Evolutionary conservation across 805 yeast genomes (phyloP), one percentile per base, ranked within the genome.

Genomic region (Gaillardinia entomophila): DNA sequence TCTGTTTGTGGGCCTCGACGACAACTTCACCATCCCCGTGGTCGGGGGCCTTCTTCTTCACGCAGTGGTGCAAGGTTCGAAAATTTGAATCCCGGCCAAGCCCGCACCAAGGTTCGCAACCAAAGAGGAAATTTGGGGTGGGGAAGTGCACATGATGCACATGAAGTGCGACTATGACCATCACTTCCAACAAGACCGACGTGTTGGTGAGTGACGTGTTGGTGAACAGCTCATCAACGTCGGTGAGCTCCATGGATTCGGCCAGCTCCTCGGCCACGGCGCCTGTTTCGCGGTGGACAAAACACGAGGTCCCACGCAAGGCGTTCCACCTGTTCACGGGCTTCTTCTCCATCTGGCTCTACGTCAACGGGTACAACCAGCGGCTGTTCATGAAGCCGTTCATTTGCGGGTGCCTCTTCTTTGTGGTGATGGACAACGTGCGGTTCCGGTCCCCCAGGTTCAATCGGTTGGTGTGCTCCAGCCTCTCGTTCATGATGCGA

Each of bases 21-120:
- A 92, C 54, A 92, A 92, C 57, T 75, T 92, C 48, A 89, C 97
- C 29, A 90, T 92, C 38, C 98, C 98, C 5, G 86, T 86, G 1
- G 58, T 90, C 27, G 81, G 96, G 14, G 81, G 95, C 5, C 50
- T 71, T 4, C 77, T 82, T 45, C 64, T 88, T 41, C 68, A 69
- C 48, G 58, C 57, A 51, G 42, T 25, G 7, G 34, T 35, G 13
- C 28, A 29, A 23, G 12, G 13, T n/a, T n/a, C n/a, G n/a, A n/a
- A n/a, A n/a, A n/a, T n/a, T n/a, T n/a, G n/a, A n/a, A n/a, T n/a
- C n/a, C n/a, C n/a, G n/a, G n/a, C n/a, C n/a, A n/a, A n/a, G n/a
- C n/a, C n/a, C n/a, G n/a, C n/a, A n/a, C n/a, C n/a, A n/a, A n/a
- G n/a, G n/a, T n/a, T n/a, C n/a, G n/a, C n/a, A n/a, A n/a, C n/a